Conservation (phyloP, 2,329 filamentous ascomycete genomes). For the Penicillium sp. region DNA sequence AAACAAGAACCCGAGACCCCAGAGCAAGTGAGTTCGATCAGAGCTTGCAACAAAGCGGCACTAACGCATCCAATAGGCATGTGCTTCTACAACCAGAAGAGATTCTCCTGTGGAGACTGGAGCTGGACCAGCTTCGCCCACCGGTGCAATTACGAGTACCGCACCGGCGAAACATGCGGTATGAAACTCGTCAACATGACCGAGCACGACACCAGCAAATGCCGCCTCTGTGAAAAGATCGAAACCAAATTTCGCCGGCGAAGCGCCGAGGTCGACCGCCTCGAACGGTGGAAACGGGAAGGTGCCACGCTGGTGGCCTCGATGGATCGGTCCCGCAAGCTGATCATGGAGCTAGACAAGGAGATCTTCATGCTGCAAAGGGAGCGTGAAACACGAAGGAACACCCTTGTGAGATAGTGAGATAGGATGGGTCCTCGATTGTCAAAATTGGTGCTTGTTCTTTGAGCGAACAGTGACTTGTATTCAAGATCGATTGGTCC, state of each 20-base stretch:
- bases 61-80: constrained; percentile 52
- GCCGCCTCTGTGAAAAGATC: constrained; percentile 83
- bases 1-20: constrained; percentile 30
- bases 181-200: constrained; percentile 83
- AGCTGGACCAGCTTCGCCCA: constrained; percentile 90
- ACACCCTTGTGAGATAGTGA: constrained; percentile 27
- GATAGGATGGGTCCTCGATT: constrained; percentile 12
- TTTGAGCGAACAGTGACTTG: constrained; percentile 14
- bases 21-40: constrained; percentile 33
- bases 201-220: constrained; percentile 58
- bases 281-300: constrained; percentile 71
- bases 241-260: constrained; percentile 75
- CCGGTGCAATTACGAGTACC: constrained; percentile 91
- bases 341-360: constrained; percentile 64
- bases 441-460: constrained; percentile 10
- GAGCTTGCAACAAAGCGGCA: constrained; percentile 16
- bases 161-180: constrained; percentile 92
- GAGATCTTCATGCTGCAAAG: constrained; percentile 63
- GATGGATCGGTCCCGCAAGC: constrained; percentile 63
- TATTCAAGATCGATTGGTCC: constrained; percentile 11
- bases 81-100: constrained; percentile 94
- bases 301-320: constrained; percentile 56
- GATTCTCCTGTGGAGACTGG: constrained; percentile 82
- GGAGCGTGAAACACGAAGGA: constrained; percentile 48
- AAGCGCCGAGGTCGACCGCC: constrained; percentile 67